Evolutionary conservation across 805 yeast species (phyloP), one percentile per base, ranked within the genome.

Genomic region (Metschnikowia lunata): DNA sequence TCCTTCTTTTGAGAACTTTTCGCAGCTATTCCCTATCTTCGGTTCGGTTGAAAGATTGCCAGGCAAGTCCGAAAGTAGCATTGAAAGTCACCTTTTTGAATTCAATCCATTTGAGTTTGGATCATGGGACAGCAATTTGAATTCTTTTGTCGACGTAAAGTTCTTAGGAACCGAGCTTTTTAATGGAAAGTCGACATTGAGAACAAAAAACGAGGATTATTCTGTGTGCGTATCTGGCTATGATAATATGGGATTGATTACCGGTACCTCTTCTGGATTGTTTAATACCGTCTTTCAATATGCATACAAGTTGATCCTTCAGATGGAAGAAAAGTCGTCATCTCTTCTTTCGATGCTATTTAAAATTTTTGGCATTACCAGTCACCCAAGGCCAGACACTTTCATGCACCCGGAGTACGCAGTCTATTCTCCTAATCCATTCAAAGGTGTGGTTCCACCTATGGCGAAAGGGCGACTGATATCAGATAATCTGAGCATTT

Each of bases 71-170:
- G 50, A 47, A 8, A 55, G 63, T n/a, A 57, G 64, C 37, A n/a
- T 54, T 1, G 58, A 60, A 29, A 73, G 82, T 1, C 74, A 70
- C 45, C 47, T 78, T 2, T 73, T 80, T 49, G 88, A 82, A 58
- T 75, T 82, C 50, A 78, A 75, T 11, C 86, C 86, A 0, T 79
- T 61, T 54, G 88, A 82, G 45, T 81, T 81, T 64, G 88, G 88
- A 0, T 78, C 84, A 0, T 82, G 86, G 85, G 84, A 80, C 49
- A 48, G 64, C 11, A 59, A 60, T 34, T 50, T 75, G 30, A 61
- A 67, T 31, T 64, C 77, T 5, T 82, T 82, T 50, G 64, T 74
- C 3, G 69, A 75, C n/a, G 51, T 75, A 34, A 70, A 69, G 46
- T 81, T 72, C 51, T 57, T 82, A 26, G 88, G 88, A 0, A 66